Conservation (phyloP, 768 basidiomycete genomes). For the Psilocybe subaeruginosa region DNA sequence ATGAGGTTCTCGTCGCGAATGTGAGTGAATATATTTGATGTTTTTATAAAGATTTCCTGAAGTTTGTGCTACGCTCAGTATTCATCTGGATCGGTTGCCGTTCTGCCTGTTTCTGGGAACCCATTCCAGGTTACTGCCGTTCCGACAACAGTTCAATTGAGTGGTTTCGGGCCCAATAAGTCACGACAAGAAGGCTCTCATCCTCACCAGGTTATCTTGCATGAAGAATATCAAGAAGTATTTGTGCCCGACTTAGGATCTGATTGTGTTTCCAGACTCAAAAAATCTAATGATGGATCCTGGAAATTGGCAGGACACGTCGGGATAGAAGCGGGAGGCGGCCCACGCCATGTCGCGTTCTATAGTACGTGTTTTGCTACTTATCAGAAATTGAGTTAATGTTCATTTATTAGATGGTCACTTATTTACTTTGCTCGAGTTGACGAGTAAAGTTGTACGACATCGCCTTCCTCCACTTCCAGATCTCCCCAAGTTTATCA, state of each 20-base stretch:
- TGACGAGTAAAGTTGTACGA: conserved; percentile 58
- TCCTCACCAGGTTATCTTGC: conserved; percentile 71
- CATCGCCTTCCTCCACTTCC: conserved; percentile 54
- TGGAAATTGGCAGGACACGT: conserved; percentile 58
- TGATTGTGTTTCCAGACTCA: conserved; percentile 65
- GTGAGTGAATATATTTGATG: conserved; percentile 45
- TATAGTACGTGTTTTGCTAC: conserved; percentile 47
- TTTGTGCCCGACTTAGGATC: conserved; percentile 78
- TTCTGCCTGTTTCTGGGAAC: conserved; percentile 55
- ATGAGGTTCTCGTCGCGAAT: conserved; percentile 70
- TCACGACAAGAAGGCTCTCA: conserved; percentile 75
- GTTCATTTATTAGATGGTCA: conserved; percentile 47
- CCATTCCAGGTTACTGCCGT: conserved; percentile 45
- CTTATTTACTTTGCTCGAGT: conserved; percentile 71
- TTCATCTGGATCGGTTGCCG: conserved; percentile 60
- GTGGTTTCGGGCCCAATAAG: conserved; percentile 62
- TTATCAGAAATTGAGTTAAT: neutral
- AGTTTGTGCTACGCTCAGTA: conserved; percentile 50
- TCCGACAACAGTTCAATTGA: conserved; percentile 43
- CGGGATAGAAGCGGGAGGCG: conserved; percentile 55
- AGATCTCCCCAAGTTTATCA: conserved; percentile 41
- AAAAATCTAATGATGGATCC: conserved; percentile 40
- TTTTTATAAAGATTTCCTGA: neutral
- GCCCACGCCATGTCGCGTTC: conserved; percentile 71
- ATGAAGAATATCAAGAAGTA: conserved; percentile 54